Base-by-base conservation (phyloP, 2,329 filamentous ascomycete species). In the Parastagonospora nodorum region DNA sequence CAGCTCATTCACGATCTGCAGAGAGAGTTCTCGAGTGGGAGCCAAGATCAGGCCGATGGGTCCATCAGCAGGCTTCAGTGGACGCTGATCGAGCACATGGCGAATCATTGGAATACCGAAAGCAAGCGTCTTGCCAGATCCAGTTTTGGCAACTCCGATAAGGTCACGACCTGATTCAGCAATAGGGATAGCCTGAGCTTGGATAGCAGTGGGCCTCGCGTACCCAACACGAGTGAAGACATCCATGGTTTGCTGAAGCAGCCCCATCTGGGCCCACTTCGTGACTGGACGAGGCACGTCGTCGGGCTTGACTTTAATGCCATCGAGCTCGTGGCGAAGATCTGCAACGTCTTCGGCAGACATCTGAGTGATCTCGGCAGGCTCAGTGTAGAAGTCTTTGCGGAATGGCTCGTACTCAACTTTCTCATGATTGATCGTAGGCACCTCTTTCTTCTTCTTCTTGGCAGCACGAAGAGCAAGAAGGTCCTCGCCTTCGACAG, bases 121-220 rank as follows among this genome's bases (percentile, higher is more conserved):
- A 5, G 94, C 94, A 64, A 97, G 86, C 0, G 94, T 99, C 78
- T 99, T 99, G 71, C 94, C 94, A 24, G 94, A 97, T 5, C 94
- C 94, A 24, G 94, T 99, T 78, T 97, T 97, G 14, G 94, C 94
- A 45, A 99, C 92, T 60, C 92, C 94, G 57, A 99, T 91, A 32
- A 97, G 89, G 77, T 99, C 94, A 61, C 92, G 86, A 8, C 94
- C 94, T 27, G 92, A 96, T 90, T 97, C 97, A 66, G 97, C 90
- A 8, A 92, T 88, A 2, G 94, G 94, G 52, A 97, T 86, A 2
- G 94, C 94, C 74, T 99, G 94, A 74, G 92, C 88, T 74, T 99
- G 94, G 63, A 99, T 97, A 0, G 93, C 85, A 0, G 94, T 97
- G 0, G 94, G 92, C 68, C 87, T 89, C 48, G 95, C 89, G 71